Evolutionary conservation across 148 eudicot species (phyloP).

Genomic region (Chenopodium suecicum): DNA sequence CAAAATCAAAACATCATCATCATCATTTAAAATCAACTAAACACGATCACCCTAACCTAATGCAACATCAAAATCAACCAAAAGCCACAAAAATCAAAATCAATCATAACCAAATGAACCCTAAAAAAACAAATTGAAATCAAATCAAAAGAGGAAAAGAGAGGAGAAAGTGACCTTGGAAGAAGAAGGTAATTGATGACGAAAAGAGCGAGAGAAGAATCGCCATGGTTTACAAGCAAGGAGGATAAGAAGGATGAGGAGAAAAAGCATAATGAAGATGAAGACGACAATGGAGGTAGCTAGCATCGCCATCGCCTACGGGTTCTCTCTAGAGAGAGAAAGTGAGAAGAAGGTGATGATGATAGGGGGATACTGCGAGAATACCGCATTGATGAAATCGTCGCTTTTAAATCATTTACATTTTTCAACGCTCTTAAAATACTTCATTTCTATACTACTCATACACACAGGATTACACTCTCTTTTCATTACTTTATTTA

Average conservation of each 20-base stretch:
- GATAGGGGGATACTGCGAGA: slow-evolving; percentile 31
- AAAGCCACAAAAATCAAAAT: background rate
- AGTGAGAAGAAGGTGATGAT: slow-evolving; percentile 13
- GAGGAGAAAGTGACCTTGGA: slow-evolving; percentile 45
- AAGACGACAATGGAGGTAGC: slow-evolving; percentile 24
- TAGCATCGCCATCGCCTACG: slow-evolving; percentile 50
- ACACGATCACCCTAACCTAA: background rate
- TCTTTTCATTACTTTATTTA: no score
- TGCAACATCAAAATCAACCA: background rate
- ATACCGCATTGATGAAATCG: slow-evolving; percentile 52
- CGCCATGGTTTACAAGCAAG: slow-evolving; percentile 87
- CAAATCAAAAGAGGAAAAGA: background rate
- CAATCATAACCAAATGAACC: slow-evolving; percentile 9
- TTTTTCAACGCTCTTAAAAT: no score
- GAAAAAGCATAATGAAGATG: slow-evolving; percentile 50
- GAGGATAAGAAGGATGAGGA: slow-evolving; percentile 54
- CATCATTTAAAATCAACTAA: background rate
- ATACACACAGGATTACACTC: no score
- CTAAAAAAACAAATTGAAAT: background rate
- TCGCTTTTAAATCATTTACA: slow-evolving; percentile 22
- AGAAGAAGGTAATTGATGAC: slow-evolving; percentile 23
- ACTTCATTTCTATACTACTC: no score
- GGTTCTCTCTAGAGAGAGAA: background rate
- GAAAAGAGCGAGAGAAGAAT: slow-evolving; percentile 37
- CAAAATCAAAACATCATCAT: background rate